Evolutionary conservation across 2,329 filamentous ascomycete species (phyloP).

Genomic region (Arthroderma sp.): DNA sequence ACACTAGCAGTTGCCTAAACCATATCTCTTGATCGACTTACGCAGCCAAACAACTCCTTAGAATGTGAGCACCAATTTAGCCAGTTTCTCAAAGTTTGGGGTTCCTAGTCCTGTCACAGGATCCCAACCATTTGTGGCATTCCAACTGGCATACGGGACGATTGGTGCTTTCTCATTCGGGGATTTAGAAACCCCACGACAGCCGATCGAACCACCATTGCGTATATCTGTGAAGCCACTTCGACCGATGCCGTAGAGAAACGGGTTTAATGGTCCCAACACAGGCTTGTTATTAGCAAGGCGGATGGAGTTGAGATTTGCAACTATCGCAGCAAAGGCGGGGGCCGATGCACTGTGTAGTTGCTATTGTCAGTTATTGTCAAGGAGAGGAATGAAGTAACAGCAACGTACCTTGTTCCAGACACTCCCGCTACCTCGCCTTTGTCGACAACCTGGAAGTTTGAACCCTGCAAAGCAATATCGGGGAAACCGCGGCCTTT

Average conservation of each 20-base stretch:
- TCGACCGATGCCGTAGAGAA: constrained; percentile 39
- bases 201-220: constrained; percentile 34
- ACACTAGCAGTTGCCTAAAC: too few species aligned
- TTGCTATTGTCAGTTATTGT: neutral
- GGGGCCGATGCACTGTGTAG: constrained; percentile 43
- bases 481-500: constrained; percentile 50
- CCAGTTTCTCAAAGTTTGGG: constrained; percentile 14
- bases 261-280: constrained; percentile 50
- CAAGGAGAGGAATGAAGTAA: neutral
- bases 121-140: constrained; percentile 39
- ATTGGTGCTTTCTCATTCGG: constrained; percentile 24
- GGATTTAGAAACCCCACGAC: constrained; percentile 26
- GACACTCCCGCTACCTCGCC: constrained; percentile 26
- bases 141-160: constrained; percentile 37
- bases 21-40: too few species aligned
- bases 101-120: constrained; percentile 35
- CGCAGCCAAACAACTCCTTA: too few species aligned
- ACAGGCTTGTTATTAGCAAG: constrained; percentile 39
- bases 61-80: neutral
- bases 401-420: constrained; percentile 31
- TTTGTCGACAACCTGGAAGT: constrained; percentile 28
- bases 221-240: constrained; percentile 38
- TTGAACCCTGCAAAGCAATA: constrained; percentile 42
- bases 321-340: constrained; percentile 49
- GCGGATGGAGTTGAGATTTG: constrained; percentile 51